Base-by-base conservation (phyloP, 108 stramenopile species). In the Skeletonema costatum region DNA sequence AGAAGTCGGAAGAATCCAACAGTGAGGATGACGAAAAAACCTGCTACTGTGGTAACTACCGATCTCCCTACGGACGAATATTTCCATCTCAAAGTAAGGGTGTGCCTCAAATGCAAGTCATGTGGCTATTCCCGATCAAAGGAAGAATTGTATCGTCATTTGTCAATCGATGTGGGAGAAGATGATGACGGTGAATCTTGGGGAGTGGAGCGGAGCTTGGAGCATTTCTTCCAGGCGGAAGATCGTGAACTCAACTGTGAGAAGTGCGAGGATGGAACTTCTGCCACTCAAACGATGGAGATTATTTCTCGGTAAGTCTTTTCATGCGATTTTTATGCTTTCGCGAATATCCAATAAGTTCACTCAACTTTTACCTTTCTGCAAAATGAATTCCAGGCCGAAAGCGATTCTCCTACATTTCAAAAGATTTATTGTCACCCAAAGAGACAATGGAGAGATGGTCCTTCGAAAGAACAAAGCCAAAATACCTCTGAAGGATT, bases 211-310 rank as follows among this genome's bases (percentile, higher is more conserved):
- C 58, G 72, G 35, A 82, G 88, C 50, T 79, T 95, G 19, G 64
- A 76, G 38, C 80, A 78, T 16, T 92, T 90, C 68, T 97, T 97
- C 66, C 70, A 73, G 7, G 84, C 93, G 2, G 93, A 94, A 68
- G 86, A 84, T 46, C 82, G 87, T 9, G 90, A 95, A n/a, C 59
- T 95, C 71, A 87, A 92, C 33, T 97, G 96, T 60, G 96, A 97
- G 79, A 93, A 97, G 75, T 92, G 94, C 53, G 33, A 80, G 31
- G 69, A 76, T 38, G 89, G 94, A 0, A 81, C 25, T 16, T 70
- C 68, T 11, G 92, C 89, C 3, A 90, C 87, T 35, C 88, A 92
- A 73, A 87, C 86, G 35, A 86, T 89, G 72, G 75, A 84, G 63
- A 77, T 94, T 31, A 58, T 83, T 17, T 84, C 89, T 13, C 64